phyloP scores from a whole-genome alignment of 305 asterid species.

The Rubia tinctorum region DNA sequence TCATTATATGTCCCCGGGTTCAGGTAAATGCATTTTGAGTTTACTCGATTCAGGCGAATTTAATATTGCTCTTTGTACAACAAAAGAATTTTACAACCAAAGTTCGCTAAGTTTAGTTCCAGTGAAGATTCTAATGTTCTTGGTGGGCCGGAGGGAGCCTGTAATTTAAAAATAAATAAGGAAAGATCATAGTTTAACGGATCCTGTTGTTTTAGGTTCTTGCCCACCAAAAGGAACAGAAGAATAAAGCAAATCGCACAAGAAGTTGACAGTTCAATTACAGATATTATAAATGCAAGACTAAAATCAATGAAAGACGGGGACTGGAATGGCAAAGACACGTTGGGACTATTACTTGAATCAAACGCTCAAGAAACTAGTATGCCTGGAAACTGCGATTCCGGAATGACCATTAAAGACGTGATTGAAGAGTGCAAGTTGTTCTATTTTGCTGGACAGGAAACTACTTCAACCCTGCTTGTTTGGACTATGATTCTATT shows the following conservation, averaged over 20 bases:
- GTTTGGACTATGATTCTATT: not conserved
- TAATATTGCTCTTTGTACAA: too few relatives aligned
- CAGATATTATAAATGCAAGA: slow-evolving; percentile 13
- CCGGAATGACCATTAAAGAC: slow-evolving; percentile 14
- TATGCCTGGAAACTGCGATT: slow-evolving; percentile 10
- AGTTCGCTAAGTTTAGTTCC: too few relatives aligned
- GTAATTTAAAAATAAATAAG: too few relatives aligned
- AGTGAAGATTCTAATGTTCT: too few relatives aligned
- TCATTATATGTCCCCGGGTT: not conserved
- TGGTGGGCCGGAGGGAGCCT: too few relatives aligned
- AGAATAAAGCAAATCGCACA: slow-evolving; percentile 15
- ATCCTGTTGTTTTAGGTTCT: slow-evolving; percentile 17
- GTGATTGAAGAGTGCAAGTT: slow-evolving; percentile 14
- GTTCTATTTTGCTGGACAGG: too few relatives aligned
- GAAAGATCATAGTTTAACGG: too few relatives aligned
- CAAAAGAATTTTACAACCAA: too few relatives aligned
- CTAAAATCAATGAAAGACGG: slow-evolving; percentile 3
- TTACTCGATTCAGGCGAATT: too few relatives aligned
- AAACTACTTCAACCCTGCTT: not conserved
- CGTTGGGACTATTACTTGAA: slow-evolving; percentile 26
- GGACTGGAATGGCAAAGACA: slow-evolving; percentile 10
- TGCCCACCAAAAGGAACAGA: slow-evolving; percentile 29
- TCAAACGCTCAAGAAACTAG: slow-evolving; percentile 20
- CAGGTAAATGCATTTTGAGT: slow-evolving; percentile 3
- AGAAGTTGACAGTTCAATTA: slow-evolving; percentile 11